Conservation (phyloP, 441 rosid species). For the Populus hybrid region DNA sequence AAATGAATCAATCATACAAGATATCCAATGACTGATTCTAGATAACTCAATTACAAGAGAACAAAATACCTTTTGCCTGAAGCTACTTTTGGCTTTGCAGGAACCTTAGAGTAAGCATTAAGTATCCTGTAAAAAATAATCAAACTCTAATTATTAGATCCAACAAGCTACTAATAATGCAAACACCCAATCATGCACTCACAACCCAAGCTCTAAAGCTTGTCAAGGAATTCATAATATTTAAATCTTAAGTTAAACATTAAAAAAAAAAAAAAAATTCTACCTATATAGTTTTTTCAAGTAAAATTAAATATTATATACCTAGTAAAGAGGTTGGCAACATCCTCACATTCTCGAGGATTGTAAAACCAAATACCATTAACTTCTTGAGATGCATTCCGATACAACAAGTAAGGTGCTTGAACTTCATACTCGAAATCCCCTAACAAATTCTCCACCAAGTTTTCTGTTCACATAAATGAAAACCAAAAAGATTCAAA, state of each 20-base stretch:
- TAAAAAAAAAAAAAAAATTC: background rate
- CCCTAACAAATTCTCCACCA: constrained; percentile 66
- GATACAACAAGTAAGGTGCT: constrained; percentile 62
- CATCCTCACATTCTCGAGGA: constrained; percentile 63
- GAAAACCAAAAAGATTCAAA: constrained; percentile 4
- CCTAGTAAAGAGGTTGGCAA: constrained; percentile 66
- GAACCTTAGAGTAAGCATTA: constrained; percentile 61
- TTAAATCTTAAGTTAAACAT: background rate
- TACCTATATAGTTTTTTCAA: background rate
- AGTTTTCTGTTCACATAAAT: constrained; percentile 41
- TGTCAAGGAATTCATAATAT: background rate
- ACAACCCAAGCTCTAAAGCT: background rate
- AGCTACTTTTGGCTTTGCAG: constrained; percentile 48
- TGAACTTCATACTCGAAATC: constrained; percentile 76
- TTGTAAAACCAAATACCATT: constrained; percentile 83
- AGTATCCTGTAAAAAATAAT: constrained; percentile 48
- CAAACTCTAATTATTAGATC: background rate
- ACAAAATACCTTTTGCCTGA: constrained; percentile 50
- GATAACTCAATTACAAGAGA: background rate
- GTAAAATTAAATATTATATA: constrained; percentile 10
- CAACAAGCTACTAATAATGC: background rate
- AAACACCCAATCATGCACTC: background rate
- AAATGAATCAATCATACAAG: background rate
- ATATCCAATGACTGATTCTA: background rate
- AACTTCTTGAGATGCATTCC: constrained; percentile 68